Evolutionary conservation across 495 filamentous ascomycete species (phyloP), one percentile per base, ranked within the genome.

Genomic region (Lasiosphaeria miniovina): DNA sequence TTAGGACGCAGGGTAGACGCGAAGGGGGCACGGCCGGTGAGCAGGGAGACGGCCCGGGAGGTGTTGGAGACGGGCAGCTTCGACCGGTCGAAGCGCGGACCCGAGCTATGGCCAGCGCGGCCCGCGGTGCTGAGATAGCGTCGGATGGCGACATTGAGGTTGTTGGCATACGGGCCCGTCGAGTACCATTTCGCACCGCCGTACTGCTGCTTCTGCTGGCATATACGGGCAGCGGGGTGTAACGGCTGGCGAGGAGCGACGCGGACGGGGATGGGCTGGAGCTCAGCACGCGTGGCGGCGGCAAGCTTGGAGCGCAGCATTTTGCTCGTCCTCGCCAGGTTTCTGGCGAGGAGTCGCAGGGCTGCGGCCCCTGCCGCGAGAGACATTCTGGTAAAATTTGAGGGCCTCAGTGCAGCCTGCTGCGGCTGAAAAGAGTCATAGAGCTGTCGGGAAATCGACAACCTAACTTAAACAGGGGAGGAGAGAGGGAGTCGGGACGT

Each of bases 1-100:
- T 95, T 97, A 4, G 94, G 94, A 7, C 94, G 88, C 6, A 98
- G 86, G 32, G 93, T 89, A 1, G 86, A 93, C 2, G 91, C 90
- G 69, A 98, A 98, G 0, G 94, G 93, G 5, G 91, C 84, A 6
- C 84, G 84, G n/a, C 83, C 80, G 11, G 90, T 85, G 46, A 88
- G 75, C 34, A 83, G 79, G n/a, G 76, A 75, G 52, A 96, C 78
- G 51, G 85, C 84, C 3, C 80, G 78, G n/a, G 83, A 85, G 52
- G 87, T 84, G 49, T 78, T 77, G 31, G 90, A 91, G 49, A 78
- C 80, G 45, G 84, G 84, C 64, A 87, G 85, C n/a, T 81, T 79
- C 61, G 84, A 74, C n/a, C 82, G 82, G 58, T 89, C 85, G 52
- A 83, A 77, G 50, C 84, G 84, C 14, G 82, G 55, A 14, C 17